These are phyloP conservation scores for Diplotaxis tenuifolia DNA, from an alignment of 345 rosid species.

Conservation along the genomic window DNA sequence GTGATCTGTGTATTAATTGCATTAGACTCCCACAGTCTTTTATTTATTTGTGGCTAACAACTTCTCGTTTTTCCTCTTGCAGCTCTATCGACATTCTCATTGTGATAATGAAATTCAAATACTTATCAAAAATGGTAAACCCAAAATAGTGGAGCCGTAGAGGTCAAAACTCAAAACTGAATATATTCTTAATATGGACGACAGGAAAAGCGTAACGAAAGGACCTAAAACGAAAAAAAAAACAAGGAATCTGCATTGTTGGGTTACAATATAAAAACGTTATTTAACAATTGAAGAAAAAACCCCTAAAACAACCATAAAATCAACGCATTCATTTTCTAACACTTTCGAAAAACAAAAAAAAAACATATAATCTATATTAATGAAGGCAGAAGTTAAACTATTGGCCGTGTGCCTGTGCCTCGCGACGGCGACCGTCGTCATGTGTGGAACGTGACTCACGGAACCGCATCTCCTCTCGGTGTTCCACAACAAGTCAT, in stretches of 20 bases:
- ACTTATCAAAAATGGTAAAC: background rate
- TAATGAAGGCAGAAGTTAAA: constrained; percentile 34
- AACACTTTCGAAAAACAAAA: background rate
- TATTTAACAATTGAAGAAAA: constrained; percentile 15
- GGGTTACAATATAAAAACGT: constrained; percentile 21
- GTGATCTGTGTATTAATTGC: too few species aligned
- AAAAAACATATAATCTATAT: background rate
- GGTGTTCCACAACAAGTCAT: constrained; percentile 76
- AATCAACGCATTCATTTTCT: background rate
- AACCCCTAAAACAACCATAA: background rate
- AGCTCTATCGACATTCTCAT: too few species aligned
- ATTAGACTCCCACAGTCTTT: too few species aligned
- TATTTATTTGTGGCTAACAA: too few species aligned
- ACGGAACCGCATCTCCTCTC: constrained; percentile 67
- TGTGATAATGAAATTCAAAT: background rate
- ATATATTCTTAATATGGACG: constrained; percentile 29
- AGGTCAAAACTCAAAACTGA: constrained; percentile 10
- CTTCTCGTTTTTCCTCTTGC: too few species aligned
- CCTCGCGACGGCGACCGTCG: constrained; percentile 27
- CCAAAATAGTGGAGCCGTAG: constrained; percentile 17
- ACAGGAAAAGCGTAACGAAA: constrained; percentile 31
- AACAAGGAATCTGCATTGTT: constrained; percentile 1
- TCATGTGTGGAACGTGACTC: constrained; percentile 73
- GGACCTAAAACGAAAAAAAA: constrained; percentile 29
- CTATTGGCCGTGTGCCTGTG: constrained; percentile 31